Conservation (phyloP, 306 rosid species). For the cucumber (Cucumis sativus) region DNA sequence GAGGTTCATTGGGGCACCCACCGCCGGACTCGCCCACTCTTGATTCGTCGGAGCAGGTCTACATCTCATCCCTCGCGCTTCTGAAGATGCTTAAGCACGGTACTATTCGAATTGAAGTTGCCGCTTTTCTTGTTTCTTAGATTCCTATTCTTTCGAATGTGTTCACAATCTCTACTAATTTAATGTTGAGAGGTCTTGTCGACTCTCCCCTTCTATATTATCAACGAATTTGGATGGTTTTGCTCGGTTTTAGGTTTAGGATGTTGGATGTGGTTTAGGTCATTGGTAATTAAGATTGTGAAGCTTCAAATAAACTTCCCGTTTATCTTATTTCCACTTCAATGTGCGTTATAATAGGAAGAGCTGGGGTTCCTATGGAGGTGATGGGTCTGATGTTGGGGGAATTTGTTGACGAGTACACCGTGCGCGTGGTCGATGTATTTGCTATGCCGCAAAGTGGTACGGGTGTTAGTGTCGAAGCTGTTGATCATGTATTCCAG, state of each 20-base stretch:
- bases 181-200: neutral
- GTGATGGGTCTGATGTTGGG: conserved; percentile 97
- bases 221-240: no score
- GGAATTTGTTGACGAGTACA: conserved; percentile 89
- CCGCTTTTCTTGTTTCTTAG: neutral
- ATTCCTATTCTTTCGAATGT: neutral
- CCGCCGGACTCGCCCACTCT: conserved; percentile 85
- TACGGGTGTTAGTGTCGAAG: conserved; percentile 93
- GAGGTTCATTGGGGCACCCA: conserved; percentile 80
- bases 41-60: conserved; percentile 83
- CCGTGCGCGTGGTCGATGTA: conserved; percentile 85
- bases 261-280: neutral
- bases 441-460: conserved; percentile 98
- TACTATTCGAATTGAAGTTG: neutral
- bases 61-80: conserved; percentile 76
- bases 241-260: no score
- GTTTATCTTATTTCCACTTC: no score
- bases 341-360: conserved; percentile 24
- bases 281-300: neutral
- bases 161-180: neutral
- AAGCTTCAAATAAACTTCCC: neutral
- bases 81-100: conserved; percentile 95
- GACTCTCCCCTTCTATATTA: no score
- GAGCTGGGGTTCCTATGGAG: conserved; percentile 96
- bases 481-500: conserved; percentile 95